Conservation (phyloP, 2,329 filamentous ascomycete genomes). For the Phaeophleospora eucalypticola region DNA sequence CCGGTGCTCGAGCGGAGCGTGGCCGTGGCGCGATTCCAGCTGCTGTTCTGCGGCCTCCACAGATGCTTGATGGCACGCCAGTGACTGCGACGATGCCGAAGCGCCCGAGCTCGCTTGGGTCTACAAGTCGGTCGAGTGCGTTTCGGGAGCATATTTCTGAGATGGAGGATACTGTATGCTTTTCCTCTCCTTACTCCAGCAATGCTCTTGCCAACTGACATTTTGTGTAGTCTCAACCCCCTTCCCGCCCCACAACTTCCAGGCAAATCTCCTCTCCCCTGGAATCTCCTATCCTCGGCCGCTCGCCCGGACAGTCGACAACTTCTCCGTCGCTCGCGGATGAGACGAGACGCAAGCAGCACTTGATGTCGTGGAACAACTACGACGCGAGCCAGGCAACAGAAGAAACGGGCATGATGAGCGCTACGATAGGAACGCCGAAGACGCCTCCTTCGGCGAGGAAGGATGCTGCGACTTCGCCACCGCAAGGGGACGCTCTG, state of each 20-base stretch:
- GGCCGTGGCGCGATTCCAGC: conserved; percentile 9
- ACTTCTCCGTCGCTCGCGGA: conserved; percentile 10
- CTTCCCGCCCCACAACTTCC: too few relatives aligned
- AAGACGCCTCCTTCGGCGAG: conserved; percentile 18
- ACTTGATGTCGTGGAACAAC: conserved; percentile 25
- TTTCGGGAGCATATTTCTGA: conserved; percentile 20
- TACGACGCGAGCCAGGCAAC: conserved; percentile 15
- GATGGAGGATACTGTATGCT: conserved; percentile 20
- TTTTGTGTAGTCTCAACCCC: too few relatives aligned
- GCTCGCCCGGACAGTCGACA: neutral
- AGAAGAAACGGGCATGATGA: conserved; percentile 4
- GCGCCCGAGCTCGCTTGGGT: conserved; percentile 1
- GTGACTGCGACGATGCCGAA: conserved; percentile 5
- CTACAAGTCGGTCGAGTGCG: conserved; percentile 9
- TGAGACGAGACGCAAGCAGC: conserved; percentile 17
- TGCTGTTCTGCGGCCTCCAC: conserved; percentile 11
- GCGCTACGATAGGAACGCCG: conserved; percentile 19
- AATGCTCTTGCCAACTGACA: neutral
- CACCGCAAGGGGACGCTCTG: too few relatives aligned
- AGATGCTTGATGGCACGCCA: conserved; percentile 16
- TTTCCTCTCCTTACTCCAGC: neutral
- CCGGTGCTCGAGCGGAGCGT: conserved; percentile 15
- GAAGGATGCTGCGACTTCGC: too few relatives aligned
- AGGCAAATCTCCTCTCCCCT: too few relatives aligned
- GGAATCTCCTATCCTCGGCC: conserved; percentile 26